Conservation (phyloP, 176 grass and related monocot genomes). For the Oryza glumipatula region DNA sequence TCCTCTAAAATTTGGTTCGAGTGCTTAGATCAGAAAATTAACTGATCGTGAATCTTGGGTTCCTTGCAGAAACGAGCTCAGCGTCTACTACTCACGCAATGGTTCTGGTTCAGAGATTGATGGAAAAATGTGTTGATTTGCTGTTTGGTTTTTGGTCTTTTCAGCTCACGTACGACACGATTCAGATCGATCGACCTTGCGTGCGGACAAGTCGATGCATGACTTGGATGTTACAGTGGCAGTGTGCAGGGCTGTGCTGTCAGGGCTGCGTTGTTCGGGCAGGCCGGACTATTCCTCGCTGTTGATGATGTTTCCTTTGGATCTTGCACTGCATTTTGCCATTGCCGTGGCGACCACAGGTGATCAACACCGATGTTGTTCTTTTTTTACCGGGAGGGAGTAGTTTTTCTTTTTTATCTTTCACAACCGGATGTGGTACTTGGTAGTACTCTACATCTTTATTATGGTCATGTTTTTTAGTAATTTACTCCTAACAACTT, state of each 20-base stretch:
- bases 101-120: too few species aligned
- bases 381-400: neutral
- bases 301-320: neutral
- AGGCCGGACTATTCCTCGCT: neutral
- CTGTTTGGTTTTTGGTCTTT: neutral
- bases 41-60: neutral
- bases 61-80: neutral
- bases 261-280: neutral
- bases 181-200: neutral
- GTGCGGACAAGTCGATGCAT: neutral
- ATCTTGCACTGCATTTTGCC: neutral
- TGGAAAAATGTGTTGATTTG: neutral
- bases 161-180: neutral
- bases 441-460: neutral
- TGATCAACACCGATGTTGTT: neutral
- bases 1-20: neutral
- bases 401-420: neutral
- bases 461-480: neutral
- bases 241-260: neutral
- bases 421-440: neutral
- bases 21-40: neutral
- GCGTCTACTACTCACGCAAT: too few species aligned
- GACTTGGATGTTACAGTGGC: neutral
- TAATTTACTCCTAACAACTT: neutral
- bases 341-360: neutral